Base-by-base conservation (phyloP, 768 basidiomycete genomes). In the Pleurotus citrinopileatus region DNA sequence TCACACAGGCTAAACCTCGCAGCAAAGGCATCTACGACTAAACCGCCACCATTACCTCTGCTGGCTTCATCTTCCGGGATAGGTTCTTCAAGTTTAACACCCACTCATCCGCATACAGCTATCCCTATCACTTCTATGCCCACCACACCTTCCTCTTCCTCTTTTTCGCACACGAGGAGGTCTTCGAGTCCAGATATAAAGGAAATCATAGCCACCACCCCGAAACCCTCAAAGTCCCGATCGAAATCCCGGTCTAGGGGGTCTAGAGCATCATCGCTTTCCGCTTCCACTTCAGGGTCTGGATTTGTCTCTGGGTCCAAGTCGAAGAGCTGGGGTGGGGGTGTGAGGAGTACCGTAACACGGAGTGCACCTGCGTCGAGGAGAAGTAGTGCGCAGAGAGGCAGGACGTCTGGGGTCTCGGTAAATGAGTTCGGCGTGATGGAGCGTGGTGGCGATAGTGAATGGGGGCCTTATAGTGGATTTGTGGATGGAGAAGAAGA, bases 161-260 rank as follows among this genome's bases (percentile, higher is more conserved):
- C 42, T 3, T 9, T 42, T 42, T 42, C 48, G 44, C 5, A 54
- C 42, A 23, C 22, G 34, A 25, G 43, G 32, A 34, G 65, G n/a
- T 43, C 63, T 2, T 36, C 60, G 4, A 65, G 65, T 36, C 75
- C 76, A 1, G 75, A 78, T 43, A 67, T 78, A 53, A 56, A 61
- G 4, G 61, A 72, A 5, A 76, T 77, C 19, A 66, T 77, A 28
- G 69, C 71, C 2, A 60, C 59, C 10, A 76, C 73, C 3, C 73
- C 72, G 0, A 70, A 71, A 12, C 70, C 67, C 9, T 42, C 61
- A 34, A 23, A 36, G 2, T 32, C n/a, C 15, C 50, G 22, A 29
- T 54, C 55, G 15, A 36, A 50, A 22, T 34, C 44, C 25, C 25
- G 20, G 17, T 37, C 42, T 6, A 52, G 52, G 22, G n/a, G 29